These are phyloP conservation scores for Aspergillus uvarum DNA, from an alignment of 2,329 filamentous ascomycete species.

Conservation along the genomic window DNA sequence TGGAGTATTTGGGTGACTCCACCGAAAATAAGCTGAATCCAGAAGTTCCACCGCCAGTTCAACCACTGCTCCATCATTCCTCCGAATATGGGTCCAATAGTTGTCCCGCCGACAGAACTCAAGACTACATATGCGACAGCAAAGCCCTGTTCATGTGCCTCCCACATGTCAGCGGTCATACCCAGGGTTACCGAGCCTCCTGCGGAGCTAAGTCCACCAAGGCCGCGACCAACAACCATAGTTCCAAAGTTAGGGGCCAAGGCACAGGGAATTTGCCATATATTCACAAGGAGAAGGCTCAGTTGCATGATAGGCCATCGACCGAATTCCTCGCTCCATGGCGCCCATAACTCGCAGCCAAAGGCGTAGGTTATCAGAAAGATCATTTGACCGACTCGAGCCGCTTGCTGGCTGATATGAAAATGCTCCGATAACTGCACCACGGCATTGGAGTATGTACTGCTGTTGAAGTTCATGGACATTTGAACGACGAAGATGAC, in stretches of 20 bases:
- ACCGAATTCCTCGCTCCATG: slow-evolving; percentile 83
- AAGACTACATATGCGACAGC: slow-evolving; percentile 75
- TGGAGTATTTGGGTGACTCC: slow-evolving; percentile 51
- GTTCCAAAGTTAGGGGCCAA: slow-evolving; percentile 70
- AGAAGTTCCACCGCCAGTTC: slow-evolving; percentile 62
- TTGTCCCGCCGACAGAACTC: slow-evolving; percentile 73
- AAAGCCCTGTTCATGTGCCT: slow-evolving; percentile 68
- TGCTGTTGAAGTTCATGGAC: slow-evolving; percentile 78
- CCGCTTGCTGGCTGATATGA: slow-evolving; percentile 64
- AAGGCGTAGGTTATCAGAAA: slow-evolving; percentile 80
- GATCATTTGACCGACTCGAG: slow-evolving; percentile 70
- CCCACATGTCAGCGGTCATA: slow-evolving; percentile 74
- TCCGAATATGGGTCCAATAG: slow-evolving; percentile 57
- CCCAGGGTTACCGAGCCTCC: slow-evolving; percentile 71
- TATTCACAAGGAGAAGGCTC: slow-evolving; percentile 71
- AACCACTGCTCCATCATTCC: slow-evolving; percentile 56
- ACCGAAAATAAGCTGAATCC: slow-evolving; percentile 61
- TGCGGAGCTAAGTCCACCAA: slow-evolving; percentile 69
- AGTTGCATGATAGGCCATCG: slow-evolving; percentile 72
- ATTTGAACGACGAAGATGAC: slow-evolving; percentile 72
- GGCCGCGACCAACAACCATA: slow-evolving; percentile 64
- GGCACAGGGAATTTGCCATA: slow-evolving; percentile 72
- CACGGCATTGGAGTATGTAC: slow-evolving; percentile 69
- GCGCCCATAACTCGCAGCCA: slow-evolving; percentile 83
- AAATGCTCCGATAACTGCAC: slow-evolving; percentile 67